Evolutionary conservation across 176 grass and related monocot genomes (phyloP), one percentile per base, ranked within the genome.

Genomic region (Triticum monococcum): DNA sequence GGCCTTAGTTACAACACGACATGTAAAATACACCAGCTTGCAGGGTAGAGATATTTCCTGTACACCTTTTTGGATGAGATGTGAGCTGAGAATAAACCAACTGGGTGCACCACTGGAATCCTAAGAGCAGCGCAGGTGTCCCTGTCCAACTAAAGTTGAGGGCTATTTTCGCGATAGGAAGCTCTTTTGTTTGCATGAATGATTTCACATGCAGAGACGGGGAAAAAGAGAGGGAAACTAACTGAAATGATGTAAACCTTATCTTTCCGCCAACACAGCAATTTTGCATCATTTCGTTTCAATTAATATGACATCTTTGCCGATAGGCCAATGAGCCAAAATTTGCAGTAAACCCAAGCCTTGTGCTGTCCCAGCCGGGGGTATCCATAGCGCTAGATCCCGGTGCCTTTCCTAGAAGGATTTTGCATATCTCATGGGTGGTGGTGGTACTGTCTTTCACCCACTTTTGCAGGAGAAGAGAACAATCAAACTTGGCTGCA

Each of bases 361-460:
- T 18, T 54, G 50, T 54, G 50, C 50, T 54, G 50, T 18, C 16
- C 5, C 2, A 7, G 50, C 50, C 7, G 50, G 50, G 52, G 54
- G 54, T 9, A 59, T 59, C 54, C 54, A 59, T 59, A 59, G 54
- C 18, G 2, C 8, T 59, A 59, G 54, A 57, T 57, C 72, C 24
- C 23, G 24, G 1, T 74, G 40, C 40, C 71, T 74, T 74, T 74
- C 41, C 41, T 52, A 75, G 24, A 48, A 52, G 72, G 72, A 75
- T 50, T 75, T 75, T 52, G 72, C 72, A 31, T 75, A 52, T 75
- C 72, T 72, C 69, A 72, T 74, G 72, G 43, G 43, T 75, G 72
- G 45, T 75, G 72, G 45, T 5, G 35, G 72, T 30, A 28, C 28
- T 17, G 45, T 28, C 40, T 73, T 73, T 48, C 72, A 17, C 12